phyloP scores from a whole-genome alignment of 2,329 filamentous ascomycete species.

The Onygena corvina region DNA sequence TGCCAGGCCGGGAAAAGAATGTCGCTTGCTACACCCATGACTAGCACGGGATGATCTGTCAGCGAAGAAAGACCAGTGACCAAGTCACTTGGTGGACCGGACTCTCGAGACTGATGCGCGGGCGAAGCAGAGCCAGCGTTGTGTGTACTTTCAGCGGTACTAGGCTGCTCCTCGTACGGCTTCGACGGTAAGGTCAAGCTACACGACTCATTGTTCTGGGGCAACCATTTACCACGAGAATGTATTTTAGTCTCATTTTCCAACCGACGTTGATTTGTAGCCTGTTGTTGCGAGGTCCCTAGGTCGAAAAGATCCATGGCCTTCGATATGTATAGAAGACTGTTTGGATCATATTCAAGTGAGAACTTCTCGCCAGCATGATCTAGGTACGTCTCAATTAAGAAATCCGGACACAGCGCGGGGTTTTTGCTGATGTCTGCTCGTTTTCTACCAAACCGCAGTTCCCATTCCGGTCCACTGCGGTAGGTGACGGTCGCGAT shows the following conservation, averaged over 20 bases:
- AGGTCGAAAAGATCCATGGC: conserved; percentile 98
- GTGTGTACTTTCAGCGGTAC: not conserved
- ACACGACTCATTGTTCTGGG: conserved; percentile 45
- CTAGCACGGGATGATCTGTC: conserved; percentile 65
- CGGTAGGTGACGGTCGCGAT: conserved; percentile 97
- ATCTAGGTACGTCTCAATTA: conserved; percentile 96
- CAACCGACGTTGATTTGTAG: conserved; percentile 49
- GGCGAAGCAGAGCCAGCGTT: not conserved
- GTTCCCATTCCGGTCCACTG: conserved; percentile 94
- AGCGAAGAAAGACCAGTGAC: conserved; percentile 61
- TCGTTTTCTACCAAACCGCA: conserved; percentile 74
- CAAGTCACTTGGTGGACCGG: conserved; percentile 61
- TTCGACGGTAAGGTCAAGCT: conserved; percentile 68
- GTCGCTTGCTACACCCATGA: conserved; percentile 90
- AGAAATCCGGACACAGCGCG: conserved; percentile 89
- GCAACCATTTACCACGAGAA: conserved; percentile 27
- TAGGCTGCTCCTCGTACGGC: conserved; percentile 76
- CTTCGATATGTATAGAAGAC: conserved; percentile 89
- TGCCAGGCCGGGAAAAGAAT: conserved; percentile 98
- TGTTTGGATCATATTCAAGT: conserved; percentile 91
- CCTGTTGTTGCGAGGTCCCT: conserved; percentile 56
- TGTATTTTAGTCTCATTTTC: conserved; percentile 49
- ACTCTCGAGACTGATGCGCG: conserved; percentile 19
- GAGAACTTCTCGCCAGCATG: conserved; percentile 98
- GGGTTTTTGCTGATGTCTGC: conserved; percentile 79